These are phyloP conservation scores for Eragrostis tef DNA, from an alignment of 202 grass and related monocot species.

Conservation along the genomic window DNA sequence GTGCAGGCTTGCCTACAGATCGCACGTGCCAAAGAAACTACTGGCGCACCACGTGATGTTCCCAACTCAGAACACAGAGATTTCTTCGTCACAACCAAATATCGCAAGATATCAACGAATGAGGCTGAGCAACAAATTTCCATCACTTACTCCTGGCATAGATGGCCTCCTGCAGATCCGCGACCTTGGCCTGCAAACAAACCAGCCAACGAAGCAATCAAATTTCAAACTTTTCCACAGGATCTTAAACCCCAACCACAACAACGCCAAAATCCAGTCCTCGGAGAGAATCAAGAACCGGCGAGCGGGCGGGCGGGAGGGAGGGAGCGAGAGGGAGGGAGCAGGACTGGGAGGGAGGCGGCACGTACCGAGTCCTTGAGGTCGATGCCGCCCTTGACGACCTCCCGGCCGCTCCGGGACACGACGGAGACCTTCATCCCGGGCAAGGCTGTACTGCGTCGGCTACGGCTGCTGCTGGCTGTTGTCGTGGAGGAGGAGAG, in stretches of 20 bases:
- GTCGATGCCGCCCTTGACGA: conserved; percentile 80
- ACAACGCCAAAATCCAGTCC: neutral
- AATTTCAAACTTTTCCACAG: neutral
- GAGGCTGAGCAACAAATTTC: neutral
- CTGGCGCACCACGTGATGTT: neutral
- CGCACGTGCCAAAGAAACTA: neutral
- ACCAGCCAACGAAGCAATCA: neutral
- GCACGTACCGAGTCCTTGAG: conserved; percentile 60
- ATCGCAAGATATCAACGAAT: neutral
- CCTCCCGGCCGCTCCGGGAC: conserved; percentile 81
- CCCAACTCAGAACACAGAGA: neutral
- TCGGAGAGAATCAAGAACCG: neutral
- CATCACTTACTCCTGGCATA: conserved; percentile 64
- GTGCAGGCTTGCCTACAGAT: neutral
- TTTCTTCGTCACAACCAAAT: neutral
- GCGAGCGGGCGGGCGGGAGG: neutral
- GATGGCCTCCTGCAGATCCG: conserved; percentile 85
- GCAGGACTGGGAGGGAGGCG: neutral
- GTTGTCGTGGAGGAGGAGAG: neutral
- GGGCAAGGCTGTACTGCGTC: neutral
- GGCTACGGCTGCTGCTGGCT: neutral
- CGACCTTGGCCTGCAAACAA: conserved; percentile 77
- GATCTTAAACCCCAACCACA: conserved; percentile 37
- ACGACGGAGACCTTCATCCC: conserved; percentile 76
- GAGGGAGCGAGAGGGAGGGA: neutral